phyloP scores from a whole-genome alignment of 306 rosid genomes.

The Cucurbita pepo region DNA sequence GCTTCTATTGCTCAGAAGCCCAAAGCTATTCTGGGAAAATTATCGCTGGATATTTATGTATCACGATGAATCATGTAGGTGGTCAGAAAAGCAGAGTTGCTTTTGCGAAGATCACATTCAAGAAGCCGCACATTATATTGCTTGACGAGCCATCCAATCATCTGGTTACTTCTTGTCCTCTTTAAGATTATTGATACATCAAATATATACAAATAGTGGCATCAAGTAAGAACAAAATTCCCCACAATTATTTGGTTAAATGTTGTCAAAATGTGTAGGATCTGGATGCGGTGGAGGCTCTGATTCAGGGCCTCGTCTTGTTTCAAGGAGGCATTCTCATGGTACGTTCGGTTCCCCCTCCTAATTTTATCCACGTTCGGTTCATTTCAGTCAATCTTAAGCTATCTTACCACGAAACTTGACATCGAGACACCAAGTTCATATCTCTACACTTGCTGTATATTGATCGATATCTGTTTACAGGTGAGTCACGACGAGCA shows the following conservation, averaged over 20 bases:
- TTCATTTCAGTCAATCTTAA: not conserved
- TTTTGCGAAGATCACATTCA: conserved; percentile 91
- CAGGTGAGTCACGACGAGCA: conserved; percentile 99
- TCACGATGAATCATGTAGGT: conserved; percentile 31
- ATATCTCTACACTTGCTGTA: not conserved
- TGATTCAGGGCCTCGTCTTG: conserved; percentile 94
- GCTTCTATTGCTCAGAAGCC: not conserved
- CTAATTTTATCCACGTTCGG: not conserved
- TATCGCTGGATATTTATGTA: not conserved
- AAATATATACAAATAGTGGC: not conserved
- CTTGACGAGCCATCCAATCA: conserved; percentile 99
- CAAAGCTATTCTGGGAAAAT: not conserved
- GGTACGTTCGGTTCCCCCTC: conserved; percentile 25
- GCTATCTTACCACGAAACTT: not conserved
- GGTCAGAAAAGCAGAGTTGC: conserved; percentile 99
- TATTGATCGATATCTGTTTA: not conserved
- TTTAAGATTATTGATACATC: not conserved
- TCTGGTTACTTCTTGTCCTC: conserved; percentile 33
- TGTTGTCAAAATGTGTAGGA: conserved; percentile 35
- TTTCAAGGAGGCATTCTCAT: conserved; percentile 99
- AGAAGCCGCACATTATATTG: conserved; percentile 91
- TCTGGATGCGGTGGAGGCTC: conserved; percentile 98
- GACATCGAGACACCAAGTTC: not conserved
- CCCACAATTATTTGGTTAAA: not conserved
- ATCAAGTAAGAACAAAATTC: not conserved